A percentile compares a stretch with the other conserved stretches of the same genome.
Evolutionary conservation across 2,329 filamentous ascomycete genomes (phyloP).

Genomic region (Colletotrichum higginsianum): DNA sequence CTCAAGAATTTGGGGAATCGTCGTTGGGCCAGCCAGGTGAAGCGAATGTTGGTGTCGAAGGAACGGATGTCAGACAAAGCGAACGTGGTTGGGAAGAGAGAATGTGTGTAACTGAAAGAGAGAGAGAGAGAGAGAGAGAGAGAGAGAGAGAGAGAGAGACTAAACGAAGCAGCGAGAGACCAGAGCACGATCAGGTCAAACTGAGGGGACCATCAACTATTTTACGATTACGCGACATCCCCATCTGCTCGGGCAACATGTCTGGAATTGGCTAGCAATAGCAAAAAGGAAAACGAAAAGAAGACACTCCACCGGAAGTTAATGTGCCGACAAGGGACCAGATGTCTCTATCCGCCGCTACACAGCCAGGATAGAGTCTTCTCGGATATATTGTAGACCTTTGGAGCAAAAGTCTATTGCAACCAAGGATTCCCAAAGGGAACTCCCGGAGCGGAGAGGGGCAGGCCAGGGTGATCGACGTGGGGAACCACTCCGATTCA

Average conservation of each 20-base stretch:
- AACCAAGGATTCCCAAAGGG: not conserved
- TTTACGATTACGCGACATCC: not conserved
- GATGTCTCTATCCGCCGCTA: not conserved
- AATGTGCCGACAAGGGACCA: not conserved
- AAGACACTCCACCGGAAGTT: not conserved
- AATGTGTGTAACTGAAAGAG: no score
- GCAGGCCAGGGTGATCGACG: constrained; percentile 14
- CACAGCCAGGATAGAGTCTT: not conserved
- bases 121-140: no score
- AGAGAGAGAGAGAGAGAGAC: not conserved
- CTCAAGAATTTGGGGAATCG: constrained; percentile 12
- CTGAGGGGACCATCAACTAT: not conserved
- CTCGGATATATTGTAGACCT: constrained; percentile 33
- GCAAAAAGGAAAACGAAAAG: no score
- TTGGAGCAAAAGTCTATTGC: constrained; percentile 7
- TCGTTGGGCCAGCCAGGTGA: constrained; percentile 25
- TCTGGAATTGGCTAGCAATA: not conserved
- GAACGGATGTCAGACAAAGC: constrained; percentile 17
- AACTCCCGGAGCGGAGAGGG: not conserved
- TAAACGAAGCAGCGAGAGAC: not conserved
- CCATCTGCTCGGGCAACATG: not conserved
- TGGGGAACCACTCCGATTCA: not conserved
- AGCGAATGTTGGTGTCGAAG: constrained; percentile 15
- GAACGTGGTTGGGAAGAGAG: constrained; percentile 5
- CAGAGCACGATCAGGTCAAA: not conserved